Conservation (phyloP, 768 basidiomycete species). For the Boletus barrowsii region DNA sequence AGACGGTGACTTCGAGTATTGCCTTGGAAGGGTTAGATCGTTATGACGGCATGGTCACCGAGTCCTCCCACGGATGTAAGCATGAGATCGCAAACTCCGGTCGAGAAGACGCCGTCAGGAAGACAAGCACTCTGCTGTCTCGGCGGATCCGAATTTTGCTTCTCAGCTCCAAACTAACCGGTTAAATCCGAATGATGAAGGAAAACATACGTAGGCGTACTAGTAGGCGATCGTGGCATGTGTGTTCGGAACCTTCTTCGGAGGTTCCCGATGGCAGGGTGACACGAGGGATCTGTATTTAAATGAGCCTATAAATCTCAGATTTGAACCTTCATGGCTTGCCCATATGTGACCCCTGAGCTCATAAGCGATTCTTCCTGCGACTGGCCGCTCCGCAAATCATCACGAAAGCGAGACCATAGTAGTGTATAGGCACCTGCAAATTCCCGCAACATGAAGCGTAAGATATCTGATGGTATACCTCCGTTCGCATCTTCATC, state of each 20-base stretch:
- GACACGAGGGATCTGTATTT: constrained; percentile 15
- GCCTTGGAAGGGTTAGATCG: constrained; percentile 27
- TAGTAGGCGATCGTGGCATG: constrained; percentile 16
- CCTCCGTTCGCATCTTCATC: background rate
- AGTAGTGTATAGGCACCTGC: background rate
- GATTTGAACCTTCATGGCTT: constrained; percentile 21
- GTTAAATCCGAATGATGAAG: constrained; percentile 12
- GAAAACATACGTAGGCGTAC: constrained; percentile 8
- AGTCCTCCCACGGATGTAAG: constrained; percentile 27
- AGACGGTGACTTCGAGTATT: constrained; percentile 27
- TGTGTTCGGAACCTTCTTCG: constrained; percentile 13
- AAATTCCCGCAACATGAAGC: background rate
- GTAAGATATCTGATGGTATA: background rate
- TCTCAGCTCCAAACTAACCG: constrained; percentile 9
- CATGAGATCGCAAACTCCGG: constrained; percentile 12
- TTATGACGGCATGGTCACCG: constrained; percentile 25
- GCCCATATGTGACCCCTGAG: constrained; percentile 20
- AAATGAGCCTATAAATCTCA: constrained; percentile 28
- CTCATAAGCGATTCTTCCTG: constrained; percentile 11
- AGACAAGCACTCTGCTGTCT: background rate
- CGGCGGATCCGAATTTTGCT: background rate
- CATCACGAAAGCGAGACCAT: background rate
- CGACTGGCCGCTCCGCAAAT: constrained; percentile 6
- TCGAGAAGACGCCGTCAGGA: constrained; percentile 20
- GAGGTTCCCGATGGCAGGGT: constrained; percentile 21